A percentile compares a stretch with the other conserved stretches of the same genome.
Evolutionary conservation across 2,329 filamentous ascomycete species (phyloP).

Genomic region (Thelonectria rubi): DNA sequence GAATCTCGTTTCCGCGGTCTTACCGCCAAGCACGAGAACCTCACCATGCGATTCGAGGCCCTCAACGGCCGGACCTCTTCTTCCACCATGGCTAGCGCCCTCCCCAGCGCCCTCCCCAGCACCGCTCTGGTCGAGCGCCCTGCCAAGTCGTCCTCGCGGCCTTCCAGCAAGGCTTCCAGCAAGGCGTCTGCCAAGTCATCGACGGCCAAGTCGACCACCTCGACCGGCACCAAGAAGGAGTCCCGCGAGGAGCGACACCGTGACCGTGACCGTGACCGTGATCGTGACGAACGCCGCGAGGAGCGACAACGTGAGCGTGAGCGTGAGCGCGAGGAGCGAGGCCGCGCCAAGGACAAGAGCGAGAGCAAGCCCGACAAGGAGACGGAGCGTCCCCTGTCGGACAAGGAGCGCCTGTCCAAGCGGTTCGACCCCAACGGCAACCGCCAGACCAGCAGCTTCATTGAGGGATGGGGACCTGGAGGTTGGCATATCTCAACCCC

Average conservation of each 20-base stretch:
- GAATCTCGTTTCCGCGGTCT: slow-evolving; percentile 40
- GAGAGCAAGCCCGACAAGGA: slow-evolving; percentile 48
- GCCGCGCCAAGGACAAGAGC: slow-evolving; percentile 40
- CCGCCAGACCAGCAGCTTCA: slow-evolving; percentile 49
- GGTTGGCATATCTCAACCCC: slow-evolving; percentile 42
- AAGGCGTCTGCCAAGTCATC: slow-evolving; percentile 42
- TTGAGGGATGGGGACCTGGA: slow-evolving; percentile 47
- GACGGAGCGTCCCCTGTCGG: slow-evolving; percentile 4
- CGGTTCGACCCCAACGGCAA: slow-evolving; percentile 47
- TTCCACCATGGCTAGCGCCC: slow-evolving; percentile 39
- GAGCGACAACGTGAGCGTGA: slow-evolving; percentile 30
- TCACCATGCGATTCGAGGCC: slow-evolving; percentile 43
- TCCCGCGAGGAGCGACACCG: slow-evolving; percentile 36
- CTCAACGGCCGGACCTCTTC: slow-evolving; percentile 36
- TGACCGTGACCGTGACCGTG: slow-evolving; percentile 9
- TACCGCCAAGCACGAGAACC: slow-evolving; percentile 43
- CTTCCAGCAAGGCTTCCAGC: slow-evolving; percentile 44
- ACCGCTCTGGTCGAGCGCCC: slow-evolving; percentile 39
- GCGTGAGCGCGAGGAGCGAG: slow-evolving; percentile 39
- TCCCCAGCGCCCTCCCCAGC: slow-evolving; percentile 37
- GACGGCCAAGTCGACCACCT: slow-evolving; percentile 23
- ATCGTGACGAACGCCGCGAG: slow-evolving; percentile 31
- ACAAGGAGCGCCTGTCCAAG: slow-evolving; percentile 48
- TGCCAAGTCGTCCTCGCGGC: slow-evolving; percentile 41
- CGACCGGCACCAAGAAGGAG: slow-evolving; percentile 41